Conservation (phyloP, 2,329 filamentous ascomycete species). For the Blumeriella jaapii region DNA sequence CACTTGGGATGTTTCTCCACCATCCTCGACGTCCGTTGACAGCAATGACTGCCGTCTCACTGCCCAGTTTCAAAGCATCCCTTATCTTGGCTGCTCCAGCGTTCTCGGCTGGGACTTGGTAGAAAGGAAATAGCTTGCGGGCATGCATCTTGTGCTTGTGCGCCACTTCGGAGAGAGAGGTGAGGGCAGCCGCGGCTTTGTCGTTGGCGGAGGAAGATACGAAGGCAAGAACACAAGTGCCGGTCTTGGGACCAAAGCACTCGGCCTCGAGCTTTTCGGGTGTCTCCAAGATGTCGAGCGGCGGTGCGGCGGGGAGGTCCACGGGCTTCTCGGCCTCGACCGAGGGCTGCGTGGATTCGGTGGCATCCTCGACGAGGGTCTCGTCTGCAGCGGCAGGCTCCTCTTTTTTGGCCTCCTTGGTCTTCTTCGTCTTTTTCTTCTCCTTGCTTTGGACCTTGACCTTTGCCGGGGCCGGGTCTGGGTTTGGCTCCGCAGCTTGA, state of each 20-base stretch:
- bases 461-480: slow-evolving; percentile 49
- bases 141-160: slow-evolving; percentile 60
- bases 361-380: slow-evolving; percentile 38
- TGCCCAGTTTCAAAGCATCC: slow-evolving; percentile 48
- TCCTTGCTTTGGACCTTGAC: slow-evolving; percentile 32
- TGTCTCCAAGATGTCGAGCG: too few species aligned
- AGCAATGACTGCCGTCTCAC: slow-evolving; percentile 61
- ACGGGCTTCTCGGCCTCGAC: slow-evolving; percentile 31
- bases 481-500: slow-evolving; percentile 67
- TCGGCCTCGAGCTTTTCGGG: slow-evolving; percentile 52
- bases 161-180: slow-evolving; percentile 58
- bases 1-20: slow-evolving; percentile 57
- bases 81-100: slow-evolving; percentile 43
- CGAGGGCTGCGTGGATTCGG: slow-evolving; percentile 35
- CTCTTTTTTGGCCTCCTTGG: slow-evolving; percentile 32
- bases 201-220: slow-evolving; percentile 37
- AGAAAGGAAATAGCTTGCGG: slow-evolving; percentile 72
- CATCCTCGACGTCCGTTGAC: slow-evolving; percentile 77
- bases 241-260: slow-evolving; percentile 65
- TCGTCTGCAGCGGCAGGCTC: slow-evolving; percentile 38
- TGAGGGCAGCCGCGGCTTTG: slow-evolving; percentile 40
- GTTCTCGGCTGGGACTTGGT: slow-evolving; percentile 55
- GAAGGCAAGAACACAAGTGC: slow-evolving; percentile 73
- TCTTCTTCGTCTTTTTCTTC: slow-evolving; percentile 26
- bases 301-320: slow-evolving; percentile 41